Conservation (phyloP, 1,284 basidiomycete species). For the Ceratorhiza oryzae-sativae region DNA sequence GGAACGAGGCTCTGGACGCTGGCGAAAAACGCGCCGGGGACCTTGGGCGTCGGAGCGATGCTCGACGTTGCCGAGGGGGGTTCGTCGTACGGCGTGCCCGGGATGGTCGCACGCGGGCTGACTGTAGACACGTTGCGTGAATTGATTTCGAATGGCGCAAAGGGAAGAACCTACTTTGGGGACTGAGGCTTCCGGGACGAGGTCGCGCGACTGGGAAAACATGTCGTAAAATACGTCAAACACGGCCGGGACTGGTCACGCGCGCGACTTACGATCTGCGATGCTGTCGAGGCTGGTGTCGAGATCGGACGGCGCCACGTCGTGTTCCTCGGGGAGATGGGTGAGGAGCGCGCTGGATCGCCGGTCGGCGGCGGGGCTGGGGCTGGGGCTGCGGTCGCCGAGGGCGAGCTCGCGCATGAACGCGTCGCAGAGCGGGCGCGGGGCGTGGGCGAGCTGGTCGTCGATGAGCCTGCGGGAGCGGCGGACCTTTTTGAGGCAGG, state of each 20-base stretch:
- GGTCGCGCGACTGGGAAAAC: not conserved
- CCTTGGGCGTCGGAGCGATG: not conserved
- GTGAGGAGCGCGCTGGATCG: not conserved
- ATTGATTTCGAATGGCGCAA: not conserved
- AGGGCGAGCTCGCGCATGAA: not conserved
- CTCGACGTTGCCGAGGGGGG: not conserved
- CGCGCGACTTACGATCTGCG: not conserved
- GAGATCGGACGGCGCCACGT: not conserved
- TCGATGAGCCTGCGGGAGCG: slow-evolving; percentile 2
- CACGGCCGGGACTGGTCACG: not conserved
- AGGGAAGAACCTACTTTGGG: not conserved
- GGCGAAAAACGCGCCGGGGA: slow-evolving; percentile 8
- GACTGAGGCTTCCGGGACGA: not conserved
- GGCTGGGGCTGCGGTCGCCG: too few relatives aligned
- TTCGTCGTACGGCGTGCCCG: slow-evolving; percentile 3
- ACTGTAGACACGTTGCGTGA: not conserved
- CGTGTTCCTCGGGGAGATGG: not conserved
- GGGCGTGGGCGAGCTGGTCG: not conserved
- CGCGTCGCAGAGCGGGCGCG: not conserved
- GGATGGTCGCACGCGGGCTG: not conserved
- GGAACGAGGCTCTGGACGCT: not conserved
- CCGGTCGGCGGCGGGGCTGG: not conserved
- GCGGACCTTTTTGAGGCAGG: not conserved
- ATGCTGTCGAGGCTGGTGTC: not conserved
- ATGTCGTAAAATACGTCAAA: slow-evolving; percentile 3